Evolutionary conservation across 2,329 filamentous ascomycete genomes (phyloP), one percentile per base, ranked within the genome.

Genomic region (Plectosphaerella cucumerina): DNA sequence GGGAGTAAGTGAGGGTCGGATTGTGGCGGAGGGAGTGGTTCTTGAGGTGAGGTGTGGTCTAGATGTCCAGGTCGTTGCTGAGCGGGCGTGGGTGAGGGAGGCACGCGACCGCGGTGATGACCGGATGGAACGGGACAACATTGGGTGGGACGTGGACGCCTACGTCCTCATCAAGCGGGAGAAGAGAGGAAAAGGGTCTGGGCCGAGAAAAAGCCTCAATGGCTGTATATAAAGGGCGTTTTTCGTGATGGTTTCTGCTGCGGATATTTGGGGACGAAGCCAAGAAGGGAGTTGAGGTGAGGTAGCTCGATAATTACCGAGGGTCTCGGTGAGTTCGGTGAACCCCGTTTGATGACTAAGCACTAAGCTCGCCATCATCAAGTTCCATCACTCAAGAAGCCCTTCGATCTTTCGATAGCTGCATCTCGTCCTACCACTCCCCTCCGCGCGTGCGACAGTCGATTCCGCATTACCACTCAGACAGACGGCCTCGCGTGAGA

Each of bases 181-280:
- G 47, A 46, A 21, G 34, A 26, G 37, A 42, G 39, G n/a, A 17
- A 3, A 21, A 42, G 39, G 9, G 18, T 6, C 11, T 42, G n/a
- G 18, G 9, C 20, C 18, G 15, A 8, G 42, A 31, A 31, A 20
- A 42, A 18, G 39, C 10, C 39, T 42, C 39, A 63, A 65, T 64
- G 64, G 61, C 56, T 54, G 50, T 39, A 56, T 49, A 44, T 50
- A 54, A 51, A 44, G 56, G 48, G 53, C 50, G 56, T 59, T 31
- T 31, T 52, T 68, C 69, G 72, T 76, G 72, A 75, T 72, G 64
- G 65, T 71, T 73, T 73, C 68, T 76, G 68, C 73, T 31, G 71
- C 70, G 73, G 62, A 76, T 63, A 69, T 75, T 72, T 72, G 66
- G 64, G 72, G 68, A 67, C 41, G 31, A 37, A 21, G 49, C 8